These are phyloP conservation scores for Cinchona pubescens DNA, from an alignment of 257 asterid genomes.

Conservation along the genomic window DNA sequence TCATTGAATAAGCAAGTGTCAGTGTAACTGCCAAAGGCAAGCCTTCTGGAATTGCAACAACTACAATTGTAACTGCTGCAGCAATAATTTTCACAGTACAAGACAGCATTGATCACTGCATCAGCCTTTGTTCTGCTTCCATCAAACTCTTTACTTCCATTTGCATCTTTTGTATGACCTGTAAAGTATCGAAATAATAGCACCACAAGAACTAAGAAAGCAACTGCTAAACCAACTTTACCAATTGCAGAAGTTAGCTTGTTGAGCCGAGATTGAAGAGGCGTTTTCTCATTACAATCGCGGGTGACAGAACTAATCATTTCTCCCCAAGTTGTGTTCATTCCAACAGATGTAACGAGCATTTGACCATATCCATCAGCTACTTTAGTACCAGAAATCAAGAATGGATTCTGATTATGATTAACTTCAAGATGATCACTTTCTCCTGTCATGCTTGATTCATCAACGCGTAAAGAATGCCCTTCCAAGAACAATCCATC, in stretches of 20 bases:
- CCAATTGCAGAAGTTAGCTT: conserved; percentile 49
- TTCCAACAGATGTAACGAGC: conserved; percentile 45
- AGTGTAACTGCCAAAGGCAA: conserved; percentile 53
- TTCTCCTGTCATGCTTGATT: conserved; percentile 43
- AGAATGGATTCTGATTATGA: conserved; percentile 31
- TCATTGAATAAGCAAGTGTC: conserved; percentile 55
- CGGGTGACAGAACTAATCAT: conserved; percentile 45
- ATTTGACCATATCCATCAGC: conserved; percentile 43
- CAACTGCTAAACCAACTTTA: conserved; percentile 44
- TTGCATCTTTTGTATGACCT: conserved; percentile 33
- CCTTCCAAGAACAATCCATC: conserved; percentile 46
- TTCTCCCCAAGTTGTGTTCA: conserved; percentile 52
- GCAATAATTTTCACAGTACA: conserved; percentile 42
- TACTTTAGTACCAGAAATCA: conserved; percentile 40
- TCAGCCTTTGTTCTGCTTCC: conserved; percentile 30
- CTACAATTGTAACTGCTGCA: conserved; percentile 47
- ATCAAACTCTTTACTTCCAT: conserved; percentile 34
- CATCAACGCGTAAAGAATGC: conserved; percentile 35
- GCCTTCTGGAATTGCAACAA: conserved; percentile 60
- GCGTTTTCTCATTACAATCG: conserved; percentile 39
- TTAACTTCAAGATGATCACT: conserved; percentile 37
- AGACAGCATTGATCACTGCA: conserved; percentile 42
- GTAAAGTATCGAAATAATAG: conserved; percentile 44
- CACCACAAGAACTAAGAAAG: conserved; percentile 44
- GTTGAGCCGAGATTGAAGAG: conserved; percentile 45